Evolutionary conservation across 176 grass and related monocot species (phyloP).

Genomic region (Sorghum bicolor): DNA sequence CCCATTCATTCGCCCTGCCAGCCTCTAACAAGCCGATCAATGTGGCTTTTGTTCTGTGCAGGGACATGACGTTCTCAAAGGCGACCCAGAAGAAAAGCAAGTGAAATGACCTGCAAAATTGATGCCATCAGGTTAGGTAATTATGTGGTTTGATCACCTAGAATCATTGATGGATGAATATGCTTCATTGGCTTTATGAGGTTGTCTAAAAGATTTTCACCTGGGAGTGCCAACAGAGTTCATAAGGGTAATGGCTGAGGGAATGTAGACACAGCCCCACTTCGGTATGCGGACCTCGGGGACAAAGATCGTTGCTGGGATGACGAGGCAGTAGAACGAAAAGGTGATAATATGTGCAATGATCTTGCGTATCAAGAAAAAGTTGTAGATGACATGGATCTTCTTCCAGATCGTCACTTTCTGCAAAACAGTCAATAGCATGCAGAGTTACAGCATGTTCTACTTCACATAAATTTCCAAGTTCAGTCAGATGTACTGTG

Average conservation of each 20-base stretch:
- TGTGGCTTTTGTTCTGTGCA: constrained; percentile 72
- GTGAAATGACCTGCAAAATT: constrained; percentile 62
- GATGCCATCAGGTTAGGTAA: not conserved
- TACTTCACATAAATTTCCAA: not conserved
- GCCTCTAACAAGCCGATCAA: constrained; percentile 74
- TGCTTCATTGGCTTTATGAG: not conserved
- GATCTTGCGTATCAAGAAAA: constrained; percentile 74
- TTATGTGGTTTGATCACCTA: constrained; percentile 1
- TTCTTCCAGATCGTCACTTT: constrained; percentile 91
- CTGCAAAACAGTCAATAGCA: constrained; percentile 41
- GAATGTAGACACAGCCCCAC: constrained; percentile 77
- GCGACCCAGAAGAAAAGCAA: constrained; percentile 89
- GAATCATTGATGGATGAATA: not conserved
- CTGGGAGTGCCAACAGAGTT: constrained; percentile 85
- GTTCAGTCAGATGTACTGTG: not conserved
- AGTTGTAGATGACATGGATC: constrained; percentile 87
- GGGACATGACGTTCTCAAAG: constrained; percentile 91
- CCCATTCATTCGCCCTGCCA: constrained; percentile 81
- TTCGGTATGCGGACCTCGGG: constrained; percentile 78
- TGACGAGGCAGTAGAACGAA: constrained; percentile 72
- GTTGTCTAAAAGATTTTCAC: constrained; percentile 27
- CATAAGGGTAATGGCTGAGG: constrained; percentile 69
- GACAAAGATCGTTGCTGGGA: constrained; percentile 67
- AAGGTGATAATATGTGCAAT: constrained; percentile 71
- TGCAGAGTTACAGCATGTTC: not conserved